Evolutionary conservation across 2,329 filamentous ascomycete species (phyloP).

Genomic region (Aspergillus pseudotamarii): DNA sequence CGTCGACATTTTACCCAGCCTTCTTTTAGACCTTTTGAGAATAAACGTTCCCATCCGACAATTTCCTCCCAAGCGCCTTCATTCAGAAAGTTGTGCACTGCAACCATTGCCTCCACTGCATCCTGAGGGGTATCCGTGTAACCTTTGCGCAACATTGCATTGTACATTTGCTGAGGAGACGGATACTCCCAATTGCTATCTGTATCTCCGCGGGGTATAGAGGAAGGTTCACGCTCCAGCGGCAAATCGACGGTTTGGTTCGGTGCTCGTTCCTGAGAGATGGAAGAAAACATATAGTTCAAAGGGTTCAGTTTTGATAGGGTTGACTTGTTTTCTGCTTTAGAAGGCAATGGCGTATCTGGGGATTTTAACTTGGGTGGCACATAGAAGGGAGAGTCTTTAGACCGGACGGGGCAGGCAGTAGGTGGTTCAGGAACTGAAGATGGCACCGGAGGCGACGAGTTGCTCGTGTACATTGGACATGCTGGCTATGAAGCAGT

Average conservation of each 20-base stretch:
- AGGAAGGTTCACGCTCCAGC: slow-evolving; percentile 78
- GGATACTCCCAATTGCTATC: slow-evolving; percentile 94
- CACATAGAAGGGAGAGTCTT: slow-evolving; percentile 52
- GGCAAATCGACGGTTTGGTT: slow-evolving; percentile 75
- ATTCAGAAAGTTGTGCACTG: slow-evolving; percentile 96
- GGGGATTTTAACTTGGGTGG: slow-evolving; percentile 34
- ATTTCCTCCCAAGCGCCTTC: slow-evolving; percentile 98
- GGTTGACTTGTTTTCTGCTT: slow-evolving; percentile 47
- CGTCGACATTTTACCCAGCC: slow-evolving; percentile 75
- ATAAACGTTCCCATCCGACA: slow-evolving; percentile 87
- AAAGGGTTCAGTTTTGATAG: slow-evolving; percentile 73
- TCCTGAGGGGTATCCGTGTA: slow-evolving; percentile 93
- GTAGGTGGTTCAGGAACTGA: slow-evolving; percentile 32
- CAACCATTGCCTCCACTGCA: slow-evolving; percentile 94
- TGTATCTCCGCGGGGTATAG: slow-evolving; percentile 80
- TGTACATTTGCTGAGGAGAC: slow-evolving; percentile 99
- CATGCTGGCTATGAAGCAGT: slow-evolving; percentile 60
- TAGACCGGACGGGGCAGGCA: slow-evolving; percentile 52
- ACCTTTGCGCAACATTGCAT: slow-evolving; percentile 92
- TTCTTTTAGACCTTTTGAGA: slow-evolving; percentile 69
- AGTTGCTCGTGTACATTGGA: slow-evolving; percentile 65
- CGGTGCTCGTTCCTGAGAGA: slow-evolving; percentile 77
- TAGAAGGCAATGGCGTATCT: slow-evolving; percentile 36
- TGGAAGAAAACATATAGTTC: slow-evolving; percentile 91
- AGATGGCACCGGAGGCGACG: slow-evolving; percentile 31